Evolutionary conservation across 306 rosid genomes (phyloP).

Genomic region (Rubus idaeus): DNA sequence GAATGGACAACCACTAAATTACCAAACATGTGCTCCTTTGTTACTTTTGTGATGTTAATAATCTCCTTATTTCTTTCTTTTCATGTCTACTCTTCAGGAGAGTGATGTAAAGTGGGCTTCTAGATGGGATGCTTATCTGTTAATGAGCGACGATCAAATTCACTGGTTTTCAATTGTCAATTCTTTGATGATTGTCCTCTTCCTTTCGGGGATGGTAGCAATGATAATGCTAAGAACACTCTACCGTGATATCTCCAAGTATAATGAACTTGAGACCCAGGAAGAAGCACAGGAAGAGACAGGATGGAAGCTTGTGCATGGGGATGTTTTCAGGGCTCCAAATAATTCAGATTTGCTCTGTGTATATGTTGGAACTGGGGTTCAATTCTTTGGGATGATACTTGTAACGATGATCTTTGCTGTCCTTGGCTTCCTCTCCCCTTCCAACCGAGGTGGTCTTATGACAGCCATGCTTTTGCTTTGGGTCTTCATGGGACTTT

Average conservation of each 20-base stretch:
- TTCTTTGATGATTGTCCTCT: constrained; percentile 97
- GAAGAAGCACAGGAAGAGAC: constrained; percentile 99
- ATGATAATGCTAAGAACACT: constrained; percentile 98
- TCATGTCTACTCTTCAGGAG: constrained; percentile 52
- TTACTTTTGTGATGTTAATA: too few species aligned
- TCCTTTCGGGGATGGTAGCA: constrained; percentile 98
- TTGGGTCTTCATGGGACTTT: constrained; percentile 95
- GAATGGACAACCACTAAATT: not conserved
- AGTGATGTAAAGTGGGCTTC: constrained; percentile 99
- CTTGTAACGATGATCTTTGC: constrained; percentile 95
- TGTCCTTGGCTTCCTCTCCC: constrained; percentile 93
- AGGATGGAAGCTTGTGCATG: constrained; percentile 99
- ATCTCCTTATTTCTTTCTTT: constrained; percentile 5
- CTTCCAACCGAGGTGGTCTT: constrained; percentile 95
- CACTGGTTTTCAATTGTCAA: constrained; percentile 97
- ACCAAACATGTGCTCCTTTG: not conserved
- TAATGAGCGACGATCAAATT: constrained; percentile 94
- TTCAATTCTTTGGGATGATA: constrained; percentile 89
- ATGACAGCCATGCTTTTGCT: constrained; percentile 99
- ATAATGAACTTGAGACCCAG: constrained; percentile 96
- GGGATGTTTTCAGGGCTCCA: constrained; percentile 97
- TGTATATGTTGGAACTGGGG: constrained; percentile 94
- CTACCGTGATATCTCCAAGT: constrained; percentile 94
- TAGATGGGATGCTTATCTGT: constrained; percentile 97
- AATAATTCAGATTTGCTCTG: constrained; percentile 77